Conservation (phyloP, 1,284 basidiomycete genomes). For the Sanguinoderma infundibulare region DNA sequence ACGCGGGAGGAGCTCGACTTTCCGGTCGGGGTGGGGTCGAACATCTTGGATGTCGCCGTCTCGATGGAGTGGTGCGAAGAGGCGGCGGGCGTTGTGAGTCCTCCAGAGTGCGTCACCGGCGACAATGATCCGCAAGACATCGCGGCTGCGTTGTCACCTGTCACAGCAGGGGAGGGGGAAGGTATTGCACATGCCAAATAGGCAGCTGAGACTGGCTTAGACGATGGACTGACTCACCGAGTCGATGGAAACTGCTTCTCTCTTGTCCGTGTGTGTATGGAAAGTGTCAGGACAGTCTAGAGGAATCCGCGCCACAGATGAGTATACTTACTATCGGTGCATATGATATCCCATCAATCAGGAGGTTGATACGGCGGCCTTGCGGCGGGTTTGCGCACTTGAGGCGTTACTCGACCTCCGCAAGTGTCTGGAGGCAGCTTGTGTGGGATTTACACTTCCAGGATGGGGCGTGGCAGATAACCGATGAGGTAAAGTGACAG, state of each 20-base stretch:
- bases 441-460: neutral
- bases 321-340: neutral
- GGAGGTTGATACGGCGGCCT: neutral
- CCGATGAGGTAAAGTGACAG: neutral
- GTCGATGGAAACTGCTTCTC: neutral
- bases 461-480: neutral
- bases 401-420: neutral
- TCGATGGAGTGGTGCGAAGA: constrained; percentile 38
- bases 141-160: constrained; percentile 27
- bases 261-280: neutral
- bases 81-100: constrained; percentile 25
- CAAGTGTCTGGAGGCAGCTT: neutral
- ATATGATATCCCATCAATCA: neutral
- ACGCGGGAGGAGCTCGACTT: constrained; percentile 75
- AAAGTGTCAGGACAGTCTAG: neutral
- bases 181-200: constrained; percentile 25
- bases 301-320: neutral
- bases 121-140: constrained; percentile 27
- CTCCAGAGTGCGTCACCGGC: constrained; percentile 27
- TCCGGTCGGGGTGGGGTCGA: constrained; percentile 69
- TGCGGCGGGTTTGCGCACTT: neutral
- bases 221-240: neutral
- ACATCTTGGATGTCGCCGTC: constrained; percentile 68
- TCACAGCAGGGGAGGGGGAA: constrained; percentile 19
- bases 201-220: constrained; percentile 18